Evolutionary conservation across 257 asterid species (phyloP).

Genomic region (Gentiana macrophylla): DNA sequence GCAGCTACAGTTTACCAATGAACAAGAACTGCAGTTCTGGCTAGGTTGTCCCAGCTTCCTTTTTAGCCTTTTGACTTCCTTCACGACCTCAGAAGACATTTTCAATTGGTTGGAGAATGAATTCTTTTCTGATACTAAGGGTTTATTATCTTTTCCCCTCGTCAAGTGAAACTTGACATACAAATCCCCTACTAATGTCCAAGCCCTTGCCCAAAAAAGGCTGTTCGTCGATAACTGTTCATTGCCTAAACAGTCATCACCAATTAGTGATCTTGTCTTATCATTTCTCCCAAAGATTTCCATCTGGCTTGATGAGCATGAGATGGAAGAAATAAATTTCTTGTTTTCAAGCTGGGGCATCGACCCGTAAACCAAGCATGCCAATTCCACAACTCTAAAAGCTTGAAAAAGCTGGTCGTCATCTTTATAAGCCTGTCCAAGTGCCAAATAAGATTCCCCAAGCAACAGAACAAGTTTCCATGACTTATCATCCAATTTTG

Average conservation of each 20-base stretch:
- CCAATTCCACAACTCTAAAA: constrained; percentile 66
- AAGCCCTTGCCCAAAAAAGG: constrained; percentile 87
- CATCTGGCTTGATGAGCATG: constrained; percentile 25
- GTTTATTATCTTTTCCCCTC: constrained; percentile 42
- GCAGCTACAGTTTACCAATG: constrained; percentile 84
- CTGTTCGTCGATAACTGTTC: constrained; percentile 42
- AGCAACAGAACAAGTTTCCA: constrained; percentile 93
- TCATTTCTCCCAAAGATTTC: constrained; percentile 31
- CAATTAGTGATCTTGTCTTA: constrained; percentile 19
- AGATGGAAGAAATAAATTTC: constrained; percentile 76
- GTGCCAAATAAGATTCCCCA: constrained; percentile 92
- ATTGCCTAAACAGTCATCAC: constrained; percentile 23
- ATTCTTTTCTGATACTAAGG: constrained; percentile 34
- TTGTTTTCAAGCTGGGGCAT: constrained; percentile 61
- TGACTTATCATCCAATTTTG: constrained; percentile 80
- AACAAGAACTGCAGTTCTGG: constrained; percentile 78
- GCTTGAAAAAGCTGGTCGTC: constrained; percentile 64
- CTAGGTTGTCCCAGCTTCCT: constrained; percentile 60
- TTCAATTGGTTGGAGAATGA: constrained; percentile 43
- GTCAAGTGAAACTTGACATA: constrained; percentile 49
- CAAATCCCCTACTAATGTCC: constrained; percentile 86
- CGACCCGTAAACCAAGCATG: constrained; percentile 90
- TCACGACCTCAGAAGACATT: constrained; percentile 81
- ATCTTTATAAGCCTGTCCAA: constrained; percentile 76
- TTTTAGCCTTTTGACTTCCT: constrained; percentile 87